A percentile compares a stretch with the other conserved stretches of the same genome.
Conservation (phyloP, 2,329 filamentous ascomycete species). For the Cordyceps javanica region DNA sequence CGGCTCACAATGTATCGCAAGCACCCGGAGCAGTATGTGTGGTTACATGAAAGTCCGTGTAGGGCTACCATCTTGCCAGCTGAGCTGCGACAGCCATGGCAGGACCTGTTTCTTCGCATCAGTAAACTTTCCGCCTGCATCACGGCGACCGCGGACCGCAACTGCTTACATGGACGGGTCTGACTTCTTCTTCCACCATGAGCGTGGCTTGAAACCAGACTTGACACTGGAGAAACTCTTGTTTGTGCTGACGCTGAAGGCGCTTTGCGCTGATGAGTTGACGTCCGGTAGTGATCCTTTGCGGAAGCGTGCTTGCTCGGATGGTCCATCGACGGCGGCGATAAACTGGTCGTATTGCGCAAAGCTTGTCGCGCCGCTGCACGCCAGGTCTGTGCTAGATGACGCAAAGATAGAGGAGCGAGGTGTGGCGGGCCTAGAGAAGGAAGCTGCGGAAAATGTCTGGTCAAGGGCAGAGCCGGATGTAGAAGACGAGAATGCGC, state of each 20-base stretch:
- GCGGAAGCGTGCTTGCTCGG: slow-evolving; percentile 36
- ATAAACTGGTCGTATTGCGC: slow-evolving; percentile 48
- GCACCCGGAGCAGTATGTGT: slow-evolving; percentile 52
- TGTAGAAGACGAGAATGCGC: slow-evolving; percentile 37
- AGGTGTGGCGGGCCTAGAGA: slow-evolving; percentile 35
- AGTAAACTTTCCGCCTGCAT: not conserved
- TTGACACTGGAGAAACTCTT: slow-evolving; percentile 41
- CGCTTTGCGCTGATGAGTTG: slow-evolving; percentile 30
- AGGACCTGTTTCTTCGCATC: slow-evolving; percentile 36
- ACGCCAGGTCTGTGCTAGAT: slow-evolving; percentile 15
- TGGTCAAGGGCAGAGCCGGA: slow-evolving; percentile 36
- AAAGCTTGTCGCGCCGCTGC: slow-evolving; percentile 25
- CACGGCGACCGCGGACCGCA: slow-evolving; percentile 20
- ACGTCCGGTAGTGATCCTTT: slow-evolving; percentile 25
- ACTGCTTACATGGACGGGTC: slow-evolving; percentile 21
- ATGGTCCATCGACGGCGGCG: slow-evolving; percentile 35
- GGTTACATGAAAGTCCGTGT: slow-evolving; percentile 49
- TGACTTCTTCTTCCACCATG: slow-evolving; percentile 37
- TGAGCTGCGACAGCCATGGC: slow-evolving; percentile 51
- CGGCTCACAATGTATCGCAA: slow-evolving; percentile 48
- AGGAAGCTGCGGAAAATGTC: slow-evolving; percentile 38
- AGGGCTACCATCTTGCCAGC: slow-evolving; percentile 37
- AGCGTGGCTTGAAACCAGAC: slow-evolving; percentile 36
- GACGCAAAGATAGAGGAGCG: slow-evolving; percentile 35
- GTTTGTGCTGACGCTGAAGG: slow-evolving; percentile 39